These are phyloP conservation scores for Flagelloscypha sp. DNA, from an alignment of 768 basidiomycete species.

Conservation along the genomic window DNA sequence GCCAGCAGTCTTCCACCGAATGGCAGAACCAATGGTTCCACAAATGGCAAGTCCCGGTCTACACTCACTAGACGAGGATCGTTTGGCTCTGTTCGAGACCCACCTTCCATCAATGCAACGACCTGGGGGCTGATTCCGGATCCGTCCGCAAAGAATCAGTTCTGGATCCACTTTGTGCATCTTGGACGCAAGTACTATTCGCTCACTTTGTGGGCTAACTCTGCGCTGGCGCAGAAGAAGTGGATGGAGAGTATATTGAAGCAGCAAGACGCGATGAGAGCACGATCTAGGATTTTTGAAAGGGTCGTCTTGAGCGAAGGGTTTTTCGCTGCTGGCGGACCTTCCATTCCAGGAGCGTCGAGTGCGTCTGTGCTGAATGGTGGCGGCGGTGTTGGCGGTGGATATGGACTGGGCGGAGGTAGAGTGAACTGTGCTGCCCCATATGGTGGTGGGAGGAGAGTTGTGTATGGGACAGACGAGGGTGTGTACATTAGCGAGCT, in stretches of 20 bases:
- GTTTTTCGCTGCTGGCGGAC: conserved; percentile 90
- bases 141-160: conserved; percentile 78
- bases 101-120: too few relatives aligned
- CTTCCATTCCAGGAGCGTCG: too few relatives aligned
- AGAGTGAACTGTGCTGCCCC: conserved; percentile 55
- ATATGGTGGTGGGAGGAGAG: conserved; percentile 68
- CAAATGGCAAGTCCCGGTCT: too few relatives aligned
- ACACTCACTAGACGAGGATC: too few relatives aligned
- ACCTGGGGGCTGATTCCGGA: too few relatives aligned
- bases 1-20: conserved; percentile 18
- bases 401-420: too few relatives aligned
- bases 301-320: conserved; percentile 78
- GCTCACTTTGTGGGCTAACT: conserved; percentile 85
- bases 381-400: too few relatives aligned
- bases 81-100: too few relatives aligned
- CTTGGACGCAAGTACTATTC: conserved; percentile 90
- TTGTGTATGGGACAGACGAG: conserved; percentile 96
- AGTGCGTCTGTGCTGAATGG: too few relatives aligned
- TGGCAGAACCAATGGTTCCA: too few relatives aligned
- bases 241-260: conserved; percentile 90
- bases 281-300: conserved; percentile 82
- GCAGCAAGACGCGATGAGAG: conserved; percentile 80
- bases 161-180: conserved; percentile 88
- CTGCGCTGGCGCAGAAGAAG: conserved; percentile 78
- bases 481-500: conserved; percentile 94